A percentile compares a stretch with the other conserved stretches of the same genome.
Evolutionary conservation across 192 early-diverging fungal genomes (phyloP).

Genomic region (Chytriomyces sp.): DNA sequence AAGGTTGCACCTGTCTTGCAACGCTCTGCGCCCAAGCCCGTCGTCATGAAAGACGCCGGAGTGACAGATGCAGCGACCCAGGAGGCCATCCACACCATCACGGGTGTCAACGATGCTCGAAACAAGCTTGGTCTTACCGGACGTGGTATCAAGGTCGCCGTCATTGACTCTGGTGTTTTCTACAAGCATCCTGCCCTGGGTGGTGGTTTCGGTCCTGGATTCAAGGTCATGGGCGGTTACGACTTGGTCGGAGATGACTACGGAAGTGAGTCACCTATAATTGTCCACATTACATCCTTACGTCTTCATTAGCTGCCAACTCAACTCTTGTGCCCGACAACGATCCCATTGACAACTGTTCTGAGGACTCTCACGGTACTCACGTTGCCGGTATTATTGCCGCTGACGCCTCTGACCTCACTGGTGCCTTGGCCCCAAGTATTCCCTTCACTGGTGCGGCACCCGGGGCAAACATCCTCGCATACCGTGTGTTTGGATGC

Average conservation of each 20-base stretch:
- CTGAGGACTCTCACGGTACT: constrained; percentile 48
- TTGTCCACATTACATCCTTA: too few relatives aligned
- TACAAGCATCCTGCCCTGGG: constrained; percentile 58
- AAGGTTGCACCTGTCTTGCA: constrained; percentile 16
- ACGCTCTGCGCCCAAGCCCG: constrained; percentile 15
- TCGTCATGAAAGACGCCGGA: neutral
- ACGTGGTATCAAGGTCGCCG: constrained; percentile 53
- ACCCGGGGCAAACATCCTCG: constrained; percentile 75
- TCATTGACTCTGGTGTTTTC: constrained; percentile 57
- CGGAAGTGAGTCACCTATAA: neutral
- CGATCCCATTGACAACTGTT: constrained; percentile 54
- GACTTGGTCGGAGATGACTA: constrained; percentile 52
- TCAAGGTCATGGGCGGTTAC: constrained; percentile 40
- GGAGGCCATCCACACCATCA: constrained; percentile 29
- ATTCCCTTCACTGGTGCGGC: constrained; percentile 68
- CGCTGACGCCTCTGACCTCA: constrained; percentile 36
- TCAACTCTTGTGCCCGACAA: constrained; percentile 29
- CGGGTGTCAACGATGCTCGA: constrained; percentile 41
- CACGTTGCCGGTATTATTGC: constrained; percentile 56
- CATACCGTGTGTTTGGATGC: constrained; percentile 65
- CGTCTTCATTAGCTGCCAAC: too few relatives aligned
- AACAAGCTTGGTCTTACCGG: constrained; percentile 39
- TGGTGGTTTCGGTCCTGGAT: constrained; percentile 44
- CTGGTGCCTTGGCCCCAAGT: neutral
- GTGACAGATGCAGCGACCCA: neutral